Conservation (phyloP, 768 basidiomycete species). For the Cystoderma amianthinum region DNA sequence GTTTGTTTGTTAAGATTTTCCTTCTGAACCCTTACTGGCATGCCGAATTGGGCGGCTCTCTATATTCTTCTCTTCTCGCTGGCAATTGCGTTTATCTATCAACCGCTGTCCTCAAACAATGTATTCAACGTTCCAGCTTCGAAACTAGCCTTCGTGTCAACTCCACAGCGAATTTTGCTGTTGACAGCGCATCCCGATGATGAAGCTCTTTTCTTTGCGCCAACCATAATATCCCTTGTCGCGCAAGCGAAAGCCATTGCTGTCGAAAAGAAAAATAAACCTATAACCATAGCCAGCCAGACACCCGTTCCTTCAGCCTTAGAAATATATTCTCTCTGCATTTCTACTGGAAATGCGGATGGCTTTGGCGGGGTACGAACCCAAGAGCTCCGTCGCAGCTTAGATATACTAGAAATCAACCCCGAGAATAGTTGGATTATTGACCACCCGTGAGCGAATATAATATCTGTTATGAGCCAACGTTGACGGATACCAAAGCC, state of each 20-base stretch:
- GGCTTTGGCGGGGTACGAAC: slow-evolving; percentile 60
- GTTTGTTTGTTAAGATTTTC: background rate
- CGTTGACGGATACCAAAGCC: too few species aligned
- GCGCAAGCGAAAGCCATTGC: background rate
- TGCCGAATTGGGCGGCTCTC: slow-evolving; percentile 13
- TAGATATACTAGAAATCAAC: slow-evolving; percentile 62
- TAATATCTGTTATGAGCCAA: too few species aligned
- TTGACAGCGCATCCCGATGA: slow-evolving; percentile 95
- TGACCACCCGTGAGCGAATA: slow-evolving; percentile 70
- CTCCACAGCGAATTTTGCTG: slow-evolving; percentile 39
- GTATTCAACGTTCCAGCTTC: slow-evolving; percentile 10
- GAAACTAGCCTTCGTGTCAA: slow-evolving; percentile 10
- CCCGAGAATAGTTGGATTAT: slow-evolving; percentile 48
- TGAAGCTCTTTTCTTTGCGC: slow-evolving; percentile 91
- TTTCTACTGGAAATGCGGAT: slow-evolving; percentile 77
- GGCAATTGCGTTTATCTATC: slow-evolving; percentile 21
- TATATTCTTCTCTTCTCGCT: slow-evolving; percentile 21
- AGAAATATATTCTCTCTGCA: slow-evolving; percentile 55
- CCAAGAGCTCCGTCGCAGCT: slow-evolving; percentile 54
- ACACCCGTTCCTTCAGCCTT: background rate
- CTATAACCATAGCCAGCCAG: too few species aligned
- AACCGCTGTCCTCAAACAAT: slow-evolving; percentile 20
- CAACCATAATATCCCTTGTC: slow-evolving; percentile 48
- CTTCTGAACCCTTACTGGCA: background rate
- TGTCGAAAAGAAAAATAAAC: background rate